Conservation (phyloP, 768 basidiomycete species). For the Suillus spraguei region DNA sequence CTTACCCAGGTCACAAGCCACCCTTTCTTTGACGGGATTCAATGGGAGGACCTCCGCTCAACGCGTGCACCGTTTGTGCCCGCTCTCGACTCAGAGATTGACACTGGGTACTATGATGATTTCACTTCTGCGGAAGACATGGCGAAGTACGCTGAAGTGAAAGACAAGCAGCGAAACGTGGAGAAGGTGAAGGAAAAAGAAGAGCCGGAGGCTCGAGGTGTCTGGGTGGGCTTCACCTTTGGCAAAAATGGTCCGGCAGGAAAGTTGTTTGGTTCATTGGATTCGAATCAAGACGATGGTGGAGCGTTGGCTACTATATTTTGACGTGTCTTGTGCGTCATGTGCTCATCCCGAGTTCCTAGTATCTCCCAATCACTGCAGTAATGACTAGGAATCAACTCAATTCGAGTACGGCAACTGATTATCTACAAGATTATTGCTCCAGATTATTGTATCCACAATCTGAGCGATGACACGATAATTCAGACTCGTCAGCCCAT, state of each 20-base stretch:
- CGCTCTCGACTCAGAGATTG: slow-evolving; percentile 89
- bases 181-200: slow-evolving; percentile 91
- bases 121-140: slow-evolving; percentile 90
- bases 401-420: too few species aligned
- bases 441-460: too few species aligned
- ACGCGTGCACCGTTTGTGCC: slow-evolving; percentile 91
- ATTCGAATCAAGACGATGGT: slow-evolving; percentile 44
- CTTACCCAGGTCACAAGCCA: slow-evolving; percentile 73
- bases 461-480: too few species aligned
- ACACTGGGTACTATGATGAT: slow-evolving; percentile 95
- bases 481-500: too few species aligned
- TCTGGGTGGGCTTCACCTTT: slow-evolving; percentile 93
- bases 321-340: slow-evolving; percentile 25
- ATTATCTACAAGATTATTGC: too few species aligned
- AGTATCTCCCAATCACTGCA: too few species aligned
- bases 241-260: slow-evolving; percentile 81
- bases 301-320: slow-evolving; percentile 64
- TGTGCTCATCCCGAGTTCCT: too few species aligned
- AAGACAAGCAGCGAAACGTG: slow-evolving; percentile 95
- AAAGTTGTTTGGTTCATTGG: slow-evolving; percentile 26
- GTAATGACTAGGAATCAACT: too few species aligned
- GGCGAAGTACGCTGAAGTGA: slow-evolving; percentile 98
- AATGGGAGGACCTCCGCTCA: slow-evolving; percentile 80
- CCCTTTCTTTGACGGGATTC: slow-evolving; percentile 77
- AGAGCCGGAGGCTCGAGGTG: slow-evolving; percentile 67